Base-by-base conservation (phyloP, 1,284 basidiomycete species). In the Laetiporus sulphureus region DNA sequence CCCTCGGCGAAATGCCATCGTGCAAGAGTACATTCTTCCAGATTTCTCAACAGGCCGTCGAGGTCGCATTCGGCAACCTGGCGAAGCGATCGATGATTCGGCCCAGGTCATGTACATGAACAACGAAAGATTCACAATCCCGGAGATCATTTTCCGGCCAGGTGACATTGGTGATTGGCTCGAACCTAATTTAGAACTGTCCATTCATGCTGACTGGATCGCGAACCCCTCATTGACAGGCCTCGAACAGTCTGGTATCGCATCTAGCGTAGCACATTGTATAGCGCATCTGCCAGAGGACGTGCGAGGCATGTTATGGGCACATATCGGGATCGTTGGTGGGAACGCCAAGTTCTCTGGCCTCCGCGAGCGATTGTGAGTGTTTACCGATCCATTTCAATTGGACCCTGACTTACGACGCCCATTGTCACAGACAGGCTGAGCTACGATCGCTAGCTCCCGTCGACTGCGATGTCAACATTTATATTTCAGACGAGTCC, bases 261-360 rank as follows among this genome's bases (percentile, higher is more conserved):
- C 90, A 19, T 74, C 75, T 42, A 80, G 84, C 4, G 77, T 96
- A 42, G 83, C 84, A 25, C 58, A 75, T 43, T 82, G 84, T 42
- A 91, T 97, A 56, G 68, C 73, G 1, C 64, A 73, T 24, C 73
- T 93, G 46, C 87, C 87, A 0, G 68, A 74, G 37, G 88, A 91
- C 53, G 55, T 93, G 25, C 88, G 82, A 51, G 91, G 89, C 20
- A 79, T 96, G 79, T 92, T 92, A 63, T 97, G 92, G 92, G 79
- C 79, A 29, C 91, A 97, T 60, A 91, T 98, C 48, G 84, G 89
- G 4, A 66, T 96, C 45, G 77, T 92, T 50, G 94, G 94, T 38
- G 94, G 93, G 5, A 83, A 79, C 56, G 78, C 80, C 3, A 77
- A 78, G 51, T 77, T 93, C 49, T 71, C 80, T 34, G 86, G 84